Conservation (phyloP, 768 basidiomycete genomes). For the Hemileccinum rubropunctum region DNA sequence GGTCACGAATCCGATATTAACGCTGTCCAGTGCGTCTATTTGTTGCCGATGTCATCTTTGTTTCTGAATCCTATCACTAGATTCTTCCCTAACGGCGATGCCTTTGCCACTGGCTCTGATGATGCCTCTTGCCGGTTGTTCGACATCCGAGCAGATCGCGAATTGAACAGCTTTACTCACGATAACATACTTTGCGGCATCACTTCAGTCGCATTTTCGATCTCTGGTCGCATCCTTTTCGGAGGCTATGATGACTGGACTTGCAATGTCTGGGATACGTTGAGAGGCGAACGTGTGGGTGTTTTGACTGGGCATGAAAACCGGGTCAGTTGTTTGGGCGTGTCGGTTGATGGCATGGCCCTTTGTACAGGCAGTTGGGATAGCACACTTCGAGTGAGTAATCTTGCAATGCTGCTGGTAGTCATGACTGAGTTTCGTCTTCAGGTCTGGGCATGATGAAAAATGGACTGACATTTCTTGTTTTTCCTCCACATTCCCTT, state of each 20-base stretch:
- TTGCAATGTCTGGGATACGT: conserved; percentile 99
- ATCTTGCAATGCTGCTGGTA: neutral
- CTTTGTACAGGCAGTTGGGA: conserved; percentile 99
- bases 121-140: conserved; percentile 98
- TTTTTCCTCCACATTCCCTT: conserved; percentile 24
- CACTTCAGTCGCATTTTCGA: conserved; percentile 98
- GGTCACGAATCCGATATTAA: conserved; percentile 99
- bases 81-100: conserved; percentile 99
- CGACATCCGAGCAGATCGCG: conserved; percentile 96
- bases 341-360: conserved; percentile 95
- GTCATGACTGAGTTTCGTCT: conserved; percentile 11
- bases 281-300: conserved; percentile 97
- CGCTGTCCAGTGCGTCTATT: conserved; percentile 82
- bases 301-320: conserved; percentile 98
- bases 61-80: conserved; percentile 39
- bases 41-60: neutral
- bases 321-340: conserved; percentile 93
- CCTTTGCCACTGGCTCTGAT: conserved; percentile 97
- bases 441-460: conserved; percentile 82
- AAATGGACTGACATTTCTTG: conserved; percentile 24
- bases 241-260: conserved; percentile 99
- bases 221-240: conserved; percentile 94
- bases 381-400: conserved; percentile 85
- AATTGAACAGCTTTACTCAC: conserved; percentile 95
- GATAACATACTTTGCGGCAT: conserved; percentile 99